Percentiles rank a stretch among this genome's conserved stretches.
phyloP scores from a whole-genome alignment of 2,329 filamentous ascomycete genomes.

The Thelonectria olida region DNA sequence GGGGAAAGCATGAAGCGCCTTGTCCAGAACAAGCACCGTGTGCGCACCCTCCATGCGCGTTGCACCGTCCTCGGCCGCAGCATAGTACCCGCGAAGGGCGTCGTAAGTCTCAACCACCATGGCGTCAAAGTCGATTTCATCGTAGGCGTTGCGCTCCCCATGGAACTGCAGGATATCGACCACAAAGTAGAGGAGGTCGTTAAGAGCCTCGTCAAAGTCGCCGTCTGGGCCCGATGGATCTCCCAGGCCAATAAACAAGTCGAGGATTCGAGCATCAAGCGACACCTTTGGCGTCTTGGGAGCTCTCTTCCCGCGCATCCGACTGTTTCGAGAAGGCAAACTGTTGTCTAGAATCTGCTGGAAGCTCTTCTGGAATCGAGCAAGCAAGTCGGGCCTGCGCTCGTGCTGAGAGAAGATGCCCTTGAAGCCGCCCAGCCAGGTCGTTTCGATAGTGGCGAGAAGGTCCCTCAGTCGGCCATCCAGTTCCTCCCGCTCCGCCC shows the following conservation, averaged over 20 bases:
- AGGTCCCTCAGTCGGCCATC: conserved; percentile 82
- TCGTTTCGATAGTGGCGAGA: conserved; percentile 85
- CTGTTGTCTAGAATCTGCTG: conserved; percentile 83
- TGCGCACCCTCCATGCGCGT: conserved; percentile 64
- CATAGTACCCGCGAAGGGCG: conserved; percentile 82
- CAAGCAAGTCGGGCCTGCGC: conserved; percentile 70
- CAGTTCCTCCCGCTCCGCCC: conserved; percentile 83
- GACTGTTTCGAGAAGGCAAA: conserved; percentile 78
- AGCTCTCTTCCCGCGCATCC: conserved; percentile 64
- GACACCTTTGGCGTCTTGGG: conserved; percentile 54
- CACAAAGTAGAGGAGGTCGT: conserved; percentile 93
- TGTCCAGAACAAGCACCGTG: conserved; percentile 90
- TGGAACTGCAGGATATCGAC: conserved; percentile 97
- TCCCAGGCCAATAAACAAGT: conserved; percentile 88
- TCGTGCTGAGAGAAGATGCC: conserved; percentile 87
- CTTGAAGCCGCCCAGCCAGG: conserved; percentile 95
- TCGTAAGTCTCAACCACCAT: conserved; percentile 92
- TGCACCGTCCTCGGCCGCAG: conserved; percentile 51
- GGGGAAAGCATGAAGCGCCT: conserved; percentile 87
- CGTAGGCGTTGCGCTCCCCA: conserved; percentile 94
- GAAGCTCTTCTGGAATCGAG: conserved; percentile 81
- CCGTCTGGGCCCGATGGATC: conserved; percentile 72
- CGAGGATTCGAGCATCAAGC: conserved; percentile 73
- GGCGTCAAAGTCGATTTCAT: conserved; percentile 94
- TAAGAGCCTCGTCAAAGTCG: conserved; percentile 89